Conservation (phyloP, 345 rosid genomes). For the Ceriops zippeliana region DNA sequence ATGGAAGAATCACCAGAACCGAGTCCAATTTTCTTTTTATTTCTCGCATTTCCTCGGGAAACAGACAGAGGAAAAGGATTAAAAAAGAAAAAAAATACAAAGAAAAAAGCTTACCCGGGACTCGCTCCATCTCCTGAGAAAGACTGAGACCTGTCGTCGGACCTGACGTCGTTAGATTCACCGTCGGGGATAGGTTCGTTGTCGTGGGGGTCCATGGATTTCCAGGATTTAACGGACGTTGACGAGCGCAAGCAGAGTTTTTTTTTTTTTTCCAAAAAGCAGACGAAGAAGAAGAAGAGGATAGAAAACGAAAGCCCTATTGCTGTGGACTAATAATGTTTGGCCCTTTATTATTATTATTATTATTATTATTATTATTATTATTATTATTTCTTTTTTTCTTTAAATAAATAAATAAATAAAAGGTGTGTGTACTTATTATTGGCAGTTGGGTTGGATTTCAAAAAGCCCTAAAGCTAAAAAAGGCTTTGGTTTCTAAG, state of each 20-base stretch:
- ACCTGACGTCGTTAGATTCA: conserved; percentile 41
- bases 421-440: too few relatives aligned
- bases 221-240: conserved; percentile 9
- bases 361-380: too few relatives aligned
- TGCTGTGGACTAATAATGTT: neutral
- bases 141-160: conserved; percentile 55
- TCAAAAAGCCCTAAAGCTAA: too few relatives aligned
- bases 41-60: conserved; percentile 8
- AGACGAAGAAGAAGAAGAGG: conserved; percentile 11
- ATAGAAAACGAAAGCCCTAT: neutral
- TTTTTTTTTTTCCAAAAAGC: too few relatives aligned
- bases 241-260: neutral
- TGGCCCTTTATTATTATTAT: too few relatives aligned
- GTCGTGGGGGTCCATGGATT: conserved; percentile 50
- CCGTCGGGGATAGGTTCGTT: conserved; percentile 37
- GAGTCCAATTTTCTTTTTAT: neutral
- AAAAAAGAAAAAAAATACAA: neutral
- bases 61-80: neutral
- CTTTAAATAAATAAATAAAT: too few relatives aligned
- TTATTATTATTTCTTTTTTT: too few relatives aligned
- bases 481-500: too few relatives aligned
- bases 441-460: too few relatives aligned
- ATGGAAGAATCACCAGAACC: too few relatives aligned
- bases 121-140: conserved; percentile 67
- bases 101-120: conserved; percentile 44